Evolutionary conservation across 257 asterid genomes (phyloP), one percentile per base, ranked within the genome.

Genomic region (Leonotis leonurus): DNA sequence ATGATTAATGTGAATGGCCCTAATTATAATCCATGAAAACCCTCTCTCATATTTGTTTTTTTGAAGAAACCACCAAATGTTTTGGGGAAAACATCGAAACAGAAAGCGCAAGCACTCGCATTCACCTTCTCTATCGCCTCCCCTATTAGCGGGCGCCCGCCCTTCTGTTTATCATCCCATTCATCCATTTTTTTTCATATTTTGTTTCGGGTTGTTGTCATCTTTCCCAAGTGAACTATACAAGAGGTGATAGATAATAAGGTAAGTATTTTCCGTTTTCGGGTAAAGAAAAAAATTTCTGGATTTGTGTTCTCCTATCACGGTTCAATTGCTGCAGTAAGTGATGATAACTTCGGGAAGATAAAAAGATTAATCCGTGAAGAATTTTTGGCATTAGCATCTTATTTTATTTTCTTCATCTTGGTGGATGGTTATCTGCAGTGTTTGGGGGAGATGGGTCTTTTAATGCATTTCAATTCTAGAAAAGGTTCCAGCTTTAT

Each of bases 131-230:
- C 75, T 22, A 50, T 71, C 79, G 63, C 74, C 66, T 65, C 71
- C 82, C 69, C 67, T 12, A 60, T 77, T 69, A 48, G 59, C 72
- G 79, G 82, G 74, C 67, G 46, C 72, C n/a, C 74, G 68, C 68
- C 71, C 68, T 53, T 51, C 59, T 57, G 62, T 10, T 46, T 41
- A 46, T 12, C 55, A 25, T n/a, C 12, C 29, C 53, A 14, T 62
- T 70, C 67, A 56, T 53, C 36, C 73, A 12, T 71, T 62, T 35
- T n/a, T n/a, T n/a, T 18, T 8, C 6, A 17, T 21, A 22, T 13
- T 29, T 52, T 64, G 65, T 13, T 32, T 52, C 48, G 13, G 11
- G 39, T 26, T 62, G 44, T 59, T 21, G 16, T 51, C n/a, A n/a
- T n/a, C n/a, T n/a, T 18, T 18, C 6, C 56, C 10, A n/a, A 50